A percentile compares a stretch with the other conserved stretches of the same genome.
These are phyloP conservation scores for Pythium volutum DNA, from an alignment of 352 stramenopile genomes.

Conservation along the genomic window DNA sequence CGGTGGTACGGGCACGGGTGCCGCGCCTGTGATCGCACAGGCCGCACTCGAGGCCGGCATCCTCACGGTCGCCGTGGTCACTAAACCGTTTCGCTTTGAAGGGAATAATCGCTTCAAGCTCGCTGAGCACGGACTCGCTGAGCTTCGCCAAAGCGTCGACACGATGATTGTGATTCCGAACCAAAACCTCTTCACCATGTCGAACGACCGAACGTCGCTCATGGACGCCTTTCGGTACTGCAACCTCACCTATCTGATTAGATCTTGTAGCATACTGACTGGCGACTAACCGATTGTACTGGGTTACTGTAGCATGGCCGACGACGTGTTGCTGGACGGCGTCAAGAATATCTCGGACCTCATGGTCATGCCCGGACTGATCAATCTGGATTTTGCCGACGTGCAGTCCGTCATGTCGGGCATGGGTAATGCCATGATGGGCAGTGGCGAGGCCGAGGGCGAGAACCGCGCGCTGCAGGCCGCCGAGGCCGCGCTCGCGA, in stretches of 20 bases:
- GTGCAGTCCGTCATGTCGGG: slow-evolving; percentile 88
- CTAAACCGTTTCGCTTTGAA: slow-evolving; percentile 87
- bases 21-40: slow-evolving; percentile 79
- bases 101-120: slow-evolving; percentile 80
- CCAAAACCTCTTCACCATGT: slow-evolving; percentile 90
- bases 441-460: slow-evolving; percentile 89
- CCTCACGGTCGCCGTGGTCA: slow-evolving; percentile 85
- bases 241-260: background rate
- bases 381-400: slow-evolving; percentile 87
- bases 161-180: slow-evolving; percentile 89
- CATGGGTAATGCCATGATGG: slow-evolving; percentile 89
- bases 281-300: background rate
- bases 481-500: slow-evolving; percentile 83
- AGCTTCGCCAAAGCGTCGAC: slow-evolving; percentile 83
- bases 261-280: background rate
- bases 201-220: slow-evolving; percentile 79
- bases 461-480: slow-evolving; percentile 85
- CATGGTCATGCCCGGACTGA: slow-evolving; percentile 87
- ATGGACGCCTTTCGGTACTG: slow-evolving; percentile 83
- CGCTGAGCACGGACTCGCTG: slow-evolving; percentile 63
- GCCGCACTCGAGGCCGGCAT: slow-evolving; percentile 80
- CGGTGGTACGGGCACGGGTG: slow-evolving; percentile 79
- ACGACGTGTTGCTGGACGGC: slow-evolving; percentile 82
- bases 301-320: slow-evolving; percentile 52
- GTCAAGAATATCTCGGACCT: slow-evolving; percentile 89